A percentile compares a stretch with the other conserved stretches of the same genome.
phyloP scores from a whole-genome alignment of 495 filamentous ascomycete species.

The Acidomyces sp. region DNA sequence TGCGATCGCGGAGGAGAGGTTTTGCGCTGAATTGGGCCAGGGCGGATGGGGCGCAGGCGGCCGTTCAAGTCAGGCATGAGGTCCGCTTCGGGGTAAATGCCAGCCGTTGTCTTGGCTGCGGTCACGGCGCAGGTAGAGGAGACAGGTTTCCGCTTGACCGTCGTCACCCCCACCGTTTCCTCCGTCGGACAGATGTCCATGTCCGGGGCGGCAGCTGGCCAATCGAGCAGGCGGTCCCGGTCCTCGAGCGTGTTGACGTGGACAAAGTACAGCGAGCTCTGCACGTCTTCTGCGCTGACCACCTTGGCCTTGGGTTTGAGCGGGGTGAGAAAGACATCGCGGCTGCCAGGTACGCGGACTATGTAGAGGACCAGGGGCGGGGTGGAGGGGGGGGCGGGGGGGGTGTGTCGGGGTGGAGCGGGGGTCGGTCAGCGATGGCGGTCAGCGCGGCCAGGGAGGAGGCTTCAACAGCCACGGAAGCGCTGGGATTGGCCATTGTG shows the following conservation, averaged over 20 bases:
- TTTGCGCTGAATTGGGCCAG: too few species aligned
- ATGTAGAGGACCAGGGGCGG: constrained; percentile 75
- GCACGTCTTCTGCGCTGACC: constrained; percentile 75
- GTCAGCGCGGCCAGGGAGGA: constrained; percentile 70
- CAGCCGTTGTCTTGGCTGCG: too few species aligned
- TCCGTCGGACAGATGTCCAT: too few species aligned
- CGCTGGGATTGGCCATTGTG: neutral
- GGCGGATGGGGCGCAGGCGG: too few species aligned
- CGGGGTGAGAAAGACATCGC: constrained; percentile 89
- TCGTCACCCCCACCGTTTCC: too few species aligned
- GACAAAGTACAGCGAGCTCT: constrained; percentile 78
- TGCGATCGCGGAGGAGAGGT: too few species aligned
- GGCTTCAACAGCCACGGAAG: constrained; percentile 45
- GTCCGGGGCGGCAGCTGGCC: too few species aligned
- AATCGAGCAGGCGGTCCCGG: too few species aligned
- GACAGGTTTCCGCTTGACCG: too few species aligned
- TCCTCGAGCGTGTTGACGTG: constrained; percentile 46
- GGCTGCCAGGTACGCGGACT: constrained; percentile 74
- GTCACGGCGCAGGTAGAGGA: too few species aligned
- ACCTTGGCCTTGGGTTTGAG: constrained; percentile 76
- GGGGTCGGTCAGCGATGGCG: constrained; percentile 71
- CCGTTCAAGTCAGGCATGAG: too few species aligned
- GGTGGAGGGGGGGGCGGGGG: constrained; percentile 43
- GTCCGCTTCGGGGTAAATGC: too few species aligned
- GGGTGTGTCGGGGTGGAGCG: constrained; percentile 65